These are phyloP conservation scores for Lasiosphaeris hirsuta DNA, from an alignment of 495 filamentous ascomycete species.

Conservation along the genomic window DNA sequence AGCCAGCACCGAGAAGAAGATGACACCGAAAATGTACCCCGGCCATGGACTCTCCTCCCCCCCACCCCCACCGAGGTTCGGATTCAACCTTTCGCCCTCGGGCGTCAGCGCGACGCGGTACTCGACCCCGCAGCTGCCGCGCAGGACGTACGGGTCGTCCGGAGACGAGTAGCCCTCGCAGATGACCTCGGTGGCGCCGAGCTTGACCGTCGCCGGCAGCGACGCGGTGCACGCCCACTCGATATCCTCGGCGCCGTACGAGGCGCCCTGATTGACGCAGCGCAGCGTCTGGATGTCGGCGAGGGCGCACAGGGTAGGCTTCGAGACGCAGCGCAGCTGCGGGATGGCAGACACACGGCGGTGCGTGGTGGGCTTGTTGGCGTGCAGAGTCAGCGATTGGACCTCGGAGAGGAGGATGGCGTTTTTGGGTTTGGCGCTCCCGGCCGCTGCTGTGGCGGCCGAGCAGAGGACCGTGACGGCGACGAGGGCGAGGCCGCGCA, in stretches of 20 bases:
- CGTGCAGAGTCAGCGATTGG: slow-evolving; percentile 71
- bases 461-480: slow-evolving; percentile 1
- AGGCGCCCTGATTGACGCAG: slow-evolving; percentile 76
- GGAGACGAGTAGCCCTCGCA: slow-evolving; percentile 82
- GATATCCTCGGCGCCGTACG: slow-evolving; percentile 67
- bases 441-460: not conserved
- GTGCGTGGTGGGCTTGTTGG: slow-evolving; percentile 57
- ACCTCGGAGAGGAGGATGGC: slow-evolving; percentile 45
- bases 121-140: slow-evolving; percentile 90
- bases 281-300: slow-evolving; percentile 79
- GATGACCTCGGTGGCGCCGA: slow-evolving; percentile 84
- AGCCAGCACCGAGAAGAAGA: slow-evolving; percentile 43
- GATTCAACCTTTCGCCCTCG: slow-evolving; percentile 69
- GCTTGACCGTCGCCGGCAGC: slow-evolving; percentile 78
- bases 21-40: slow-evolving; percentile 27
- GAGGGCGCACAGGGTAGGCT: slow-evolving; percentile 54
- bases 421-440: slow-evolving; percentile 19
- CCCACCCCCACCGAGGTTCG: slow-evolving; percentile 28
- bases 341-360: slow-evolving; percentile 76
- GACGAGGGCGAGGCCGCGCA: not conserved
- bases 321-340: slow-evolving; percentile 78
- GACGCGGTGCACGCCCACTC: slow-evolving; percentile 85
- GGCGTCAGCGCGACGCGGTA: slow-evolving; percentile 82
- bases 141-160: slow-evolving; percentile 78
- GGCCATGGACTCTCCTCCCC: slow-evolving; percentile 17